These are phyloP conservation scores for Capronia epimyces DNA, from an alignment of 2,329 filamentous ascomycete genomes.

Conservation along the genomic window DNA sequence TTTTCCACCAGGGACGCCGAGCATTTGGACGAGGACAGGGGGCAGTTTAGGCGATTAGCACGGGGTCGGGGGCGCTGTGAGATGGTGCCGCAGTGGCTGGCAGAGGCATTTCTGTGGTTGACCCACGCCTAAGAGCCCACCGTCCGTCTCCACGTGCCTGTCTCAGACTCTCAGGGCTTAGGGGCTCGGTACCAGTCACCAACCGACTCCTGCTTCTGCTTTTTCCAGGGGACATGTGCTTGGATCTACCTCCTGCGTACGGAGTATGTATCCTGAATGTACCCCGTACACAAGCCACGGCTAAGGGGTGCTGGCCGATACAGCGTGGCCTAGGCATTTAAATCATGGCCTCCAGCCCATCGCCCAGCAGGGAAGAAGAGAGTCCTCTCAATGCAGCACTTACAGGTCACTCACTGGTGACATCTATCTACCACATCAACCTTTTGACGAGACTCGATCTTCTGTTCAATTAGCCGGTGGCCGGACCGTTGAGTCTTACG, in stretches of 20 bases:
- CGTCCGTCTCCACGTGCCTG: slow-evolving; percentile 18
- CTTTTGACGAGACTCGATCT: too few relatives aligned
- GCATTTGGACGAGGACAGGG: slow-evolving; percentile 3
- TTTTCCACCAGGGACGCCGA: neutral
- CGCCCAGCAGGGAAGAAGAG: neutral
- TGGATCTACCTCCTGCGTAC: neutral
- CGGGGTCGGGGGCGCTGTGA: neutral
- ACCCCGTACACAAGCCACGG: too few relatives aligned
- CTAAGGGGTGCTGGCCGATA: neutral
- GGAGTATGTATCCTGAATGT: neutral
- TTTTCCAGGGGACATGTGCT: neutral
- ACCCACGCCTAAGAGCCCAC: slow-evolving; percentile 5
- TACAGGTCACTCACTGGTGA: neutral
- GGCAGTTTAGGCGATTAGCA: neutral
- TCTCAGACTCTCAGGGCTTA: too few relatives aligned
- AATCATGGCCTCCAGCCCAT: neutral
- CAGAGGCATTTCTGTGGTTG: neutral
- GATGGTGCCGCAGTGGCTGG: slow-evolving; percentile 5
- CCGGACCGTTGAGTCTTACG: too few relatives aligned
- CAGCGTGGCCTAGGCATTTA: neutral
- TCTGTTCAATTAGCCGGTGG: too few relatives aligned
- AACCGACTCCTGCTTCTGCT: slow-evolving; percentile 1
- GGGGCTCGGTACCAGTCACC: too few relatives aligned
- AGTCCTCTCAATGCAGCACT: neutral
- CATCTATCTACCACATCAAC: too few relatives aligned